Percentiles rank a stretch among this genome's conserved stretches.
Evolutionary conservation across 176 grass and related monocot genomes (phyloP).

Genomic region (Saccharum officinarum): DNA sequence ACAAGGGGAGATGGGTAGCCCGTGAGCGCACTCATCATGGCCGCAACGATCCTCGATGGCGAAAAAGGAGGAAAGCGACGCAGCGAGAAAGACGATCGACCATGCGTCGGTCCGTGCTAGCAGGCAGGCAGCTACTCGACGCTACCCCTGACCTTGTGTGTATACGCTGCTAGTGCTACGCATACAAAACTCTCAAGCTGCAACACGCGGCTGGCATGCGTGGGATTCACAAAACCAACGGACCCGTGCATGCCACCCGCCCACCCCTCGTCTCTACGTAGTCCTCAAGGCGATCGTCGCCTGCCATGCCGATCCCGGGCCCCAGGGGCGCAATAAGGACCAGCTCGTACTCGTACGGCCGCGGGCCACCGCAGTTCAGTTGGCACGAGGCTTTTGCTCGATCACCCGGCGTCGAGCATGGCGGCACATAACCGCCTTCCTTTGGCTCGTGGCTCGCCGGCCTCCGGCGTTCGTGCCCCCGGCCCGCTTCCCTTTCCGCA

Average conservation of each 20-base stretch:
- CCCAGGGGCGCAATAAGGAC: not conserved
- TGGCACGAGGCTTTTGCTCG: not conserved
- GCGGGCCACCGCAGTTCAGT: not conserved
- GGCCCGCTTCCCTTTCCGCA: not conserved
- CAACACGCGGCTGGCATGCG: not conserved
- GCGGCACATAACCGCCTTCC: not conserved
- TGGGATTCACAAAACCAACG: not conserved
- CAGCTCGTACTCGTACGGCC: not conserved
- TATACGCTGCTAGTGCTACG: not conserved
- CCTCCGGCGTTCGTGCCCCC: not conserved
- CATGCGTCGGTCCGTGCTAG: not conserved
- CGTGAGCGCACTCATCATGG: constrained; percentile 31
- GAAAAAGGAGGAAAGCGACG: constrained; percentile 19
- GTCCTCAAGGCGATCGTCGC: not conserved
- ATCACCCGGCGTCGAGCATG: not conserved
- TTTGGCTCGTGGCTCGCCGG: not conserved
- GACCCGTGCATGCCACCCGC: not conserved
- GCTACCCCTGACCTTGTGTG: too few species aligned
- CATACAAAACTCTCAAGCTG: not conserved
- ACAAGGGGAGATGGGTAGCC: constrained; percentile 25
- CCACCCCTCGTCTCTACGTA: not conserved
- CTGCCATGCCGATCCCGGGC: not conserved
- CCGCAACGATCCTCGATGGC: constrained; percentile 27
- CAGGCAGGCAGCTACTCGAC: too few species aligned
- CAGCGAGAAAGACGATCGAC: not conserved